A percentile compares a stretch with the other conserved stretches of the same genome.
phyloP scores from a whole-genome alignment of 192 early-diverging fungal species.

The Coemansia sp. region DNA sequence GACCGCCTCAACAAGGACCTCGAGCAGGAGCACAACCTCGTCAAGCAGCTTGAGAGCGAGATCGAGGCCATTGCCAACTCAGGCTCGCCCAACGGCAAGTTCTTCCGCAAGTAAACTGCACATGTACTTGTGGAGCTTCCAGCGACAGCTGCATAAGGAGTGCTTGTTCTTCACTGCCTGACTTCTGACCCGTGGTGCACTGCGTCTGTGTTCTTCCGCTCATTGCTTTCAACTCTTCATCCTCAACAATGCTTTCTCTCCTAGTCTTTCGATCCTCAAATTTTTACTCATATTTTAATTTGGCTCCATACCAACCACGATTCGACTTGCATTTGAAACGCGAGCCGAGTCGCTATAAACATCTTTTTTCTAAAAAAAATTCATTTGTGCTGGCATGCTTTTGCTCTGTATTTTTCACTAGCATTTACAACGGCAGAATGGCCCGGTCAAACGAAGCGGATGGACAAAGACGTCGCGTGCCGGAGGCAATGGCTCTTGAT shows the following conservation, averaged over 20 bases:
- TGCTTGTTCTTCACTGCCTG: not conserved
- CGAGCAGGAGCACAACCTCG: slow-evolving; percentile 89
- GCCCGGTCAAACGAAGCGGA: not conserved
- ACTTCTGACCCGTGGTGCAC: not conserved
- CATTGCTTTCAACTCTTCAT: not conserved
- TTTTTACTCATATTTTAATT: not conserved
- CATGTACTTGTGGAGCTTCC: not conserved
- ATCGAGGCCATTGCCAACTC: slow-evolving; percentile 53
- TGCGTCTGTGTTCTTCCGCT: not conserved
- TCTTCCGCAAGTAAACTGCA: slow-evolving; percentile 51
- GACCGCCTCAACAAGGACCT: slow-evolving; percentile 99
- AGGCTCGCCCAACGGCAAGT: slow-evolving; percentile 53
- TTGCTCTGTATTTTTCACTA: not conserved
- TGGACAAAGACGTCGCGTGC: slow-evolving; percentile 24
- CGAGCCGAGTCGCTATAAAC: not conserved
- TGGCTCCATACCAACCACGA: not conserved
- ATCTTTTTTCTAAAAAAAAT: too few relatives aligned
- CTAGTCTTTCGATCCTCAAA: not conserved
- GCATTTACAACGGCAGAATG: slow-evolving; percentile 5
- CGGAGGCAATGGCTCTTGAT: slow-evolving; percentile 28
- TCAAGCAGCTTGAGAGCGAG: slow-evolving; percentile 92
- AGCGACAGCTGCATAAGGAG: not conserved
- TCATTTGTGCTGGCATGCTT: not conserved
- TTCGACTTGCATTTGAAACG: not conserved
- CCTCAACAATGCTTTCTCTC: slow-evolving; percentile 2